Evolutionary conservation across 805 yeast genomes (phyloP).

Genomic region (Jamesozyma piceae): DNA sequence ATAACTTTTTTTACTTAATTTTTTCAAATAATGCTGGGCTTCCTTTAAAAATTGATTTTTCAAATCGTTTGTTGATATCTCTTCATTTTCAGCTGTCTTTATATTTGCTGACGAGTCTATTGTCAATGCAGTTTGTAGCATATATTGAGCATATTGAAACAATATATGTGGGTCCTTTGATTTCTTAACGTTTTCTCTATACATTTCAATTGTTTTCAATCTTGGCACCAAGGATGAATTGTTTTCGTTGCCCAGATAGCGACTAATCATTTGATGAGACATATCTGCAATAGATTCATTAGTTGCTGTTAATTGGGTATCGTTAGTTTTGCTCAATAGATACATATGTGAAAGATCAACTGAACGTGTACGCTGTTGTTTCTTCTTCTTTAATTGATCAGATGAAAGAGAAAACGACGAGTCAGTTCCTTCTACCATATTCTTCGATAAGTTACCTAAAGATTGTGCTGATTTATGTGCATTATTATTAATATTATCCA

Average conservation of each 20-base stretch:
- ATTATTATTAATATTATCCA: too few species aligned
- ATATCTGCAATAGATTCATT: slow-evolving; percentile 40
- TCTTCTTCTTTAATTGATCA: slow-evolving; percentile 11
- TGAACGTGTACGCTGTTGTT: slow-evolving; percentile 24
- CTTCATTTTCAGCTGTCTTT: slow-evolving; percentile 1
- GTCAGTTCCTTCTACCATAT: neutral
- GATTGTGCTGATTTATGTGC: neutral
- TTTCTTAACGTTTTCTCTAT: slow-evolving; percentile 75
- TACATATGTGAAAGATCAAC: slow-evolving; percentile 37
- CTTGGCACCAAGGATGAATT: slow-evolving; percentile 52
- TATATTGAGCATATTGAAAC: slow-evolving; percentile 84
- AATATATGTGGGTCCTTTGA: slow-evolving; percentile 79
- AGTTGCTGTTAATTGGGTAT: slow-evolving; percentile 31
- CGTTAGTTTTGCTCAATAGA: slow-evolving; percentile 26
- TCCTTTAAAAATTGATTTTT: slow-evolving; percentile 61
- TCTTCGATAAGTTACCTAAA: neutral
- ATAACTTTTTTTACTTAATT: slow-evolving; percentile 69
- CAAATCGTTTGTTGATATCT: slow-evolving; percentile 29
- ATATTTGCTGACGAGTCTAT: slow-evolving; percentile 30
- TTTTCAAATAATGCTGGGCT: slow-evolving; percentile 59
- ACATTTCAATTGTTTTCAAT: slow-evolving; percentile 76
- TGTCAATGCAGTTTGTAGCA: slow-evolving; percentile 74
- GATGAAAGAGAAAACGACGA: neutral
- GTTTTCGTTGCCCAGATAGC: slow-evolving; percentile 44
- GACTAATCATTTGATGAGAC: slow-evolving; percentile 43